A percentile compares a stretch with the other conserved stretches of the same genome.
Conservation (phyloP, 2,329 filamentous ascomycete species). For the Penicillium sp. region DNA sequence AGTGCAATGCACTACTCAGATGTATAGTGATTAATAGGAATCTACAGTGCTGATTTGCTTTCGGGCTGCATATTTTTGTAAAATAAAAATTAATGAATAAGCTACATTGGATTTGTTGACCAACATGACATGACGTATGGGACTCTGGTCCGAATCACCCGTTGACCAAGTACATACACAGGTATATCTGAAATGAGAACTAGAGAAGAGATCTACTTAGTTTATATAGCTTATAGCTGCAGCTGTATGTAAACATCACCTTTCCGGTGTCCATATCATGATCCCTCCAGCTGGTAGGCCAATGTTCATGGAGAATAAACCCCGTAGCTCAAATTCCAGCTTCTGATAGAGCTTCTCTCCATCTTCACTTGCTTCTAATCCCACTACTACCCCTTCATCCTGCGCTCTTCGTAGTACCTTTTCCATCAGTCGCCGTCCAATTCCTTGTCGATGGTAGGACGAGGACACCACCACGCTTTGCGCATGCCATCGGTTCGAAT, state of each 20-base stretch:
- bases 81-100: not conserved
- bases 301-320: constrained; percentile 5
- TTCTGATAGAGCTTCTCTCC: constrained; percentile 8
- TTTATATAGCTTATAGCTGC: not conserved
- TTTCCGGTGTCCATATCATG: constrained; percentile 4
- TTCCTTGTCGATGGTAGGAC: not conserved
- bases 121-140: not conserved
- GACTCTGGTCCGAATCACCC: not conserved
- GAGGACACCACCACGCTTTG: constrained; percentile 9
- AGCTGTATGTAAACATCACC: not conserved
- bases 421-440: constrained; percentile 3
- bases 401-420: constrained; percentile 5
- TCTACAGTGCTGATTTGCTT: not conserved
- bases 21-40: too few species aligned
- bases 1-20: too few species aligned
- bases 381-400: constrained; percentile 2
- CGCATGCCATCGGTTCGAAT: constrained; percentile 6
- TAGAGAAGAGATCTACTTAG: not conserved
- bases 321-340: constrained; percentile 6
- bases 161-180: not conserved
- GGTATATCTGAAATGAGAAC: too few species aligned
- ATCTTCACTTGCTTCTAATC: constrained; percentile 6
- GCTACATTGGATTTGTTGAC: not conserved
- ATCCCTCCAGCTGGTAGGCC: constrained; percentile 2
- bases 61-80: not conserved